These are phyloP conservation scores for Abrus pulchellus DNA, from an alignment of 306 rosid genomes.

Conservation along the genomic window DNA sequence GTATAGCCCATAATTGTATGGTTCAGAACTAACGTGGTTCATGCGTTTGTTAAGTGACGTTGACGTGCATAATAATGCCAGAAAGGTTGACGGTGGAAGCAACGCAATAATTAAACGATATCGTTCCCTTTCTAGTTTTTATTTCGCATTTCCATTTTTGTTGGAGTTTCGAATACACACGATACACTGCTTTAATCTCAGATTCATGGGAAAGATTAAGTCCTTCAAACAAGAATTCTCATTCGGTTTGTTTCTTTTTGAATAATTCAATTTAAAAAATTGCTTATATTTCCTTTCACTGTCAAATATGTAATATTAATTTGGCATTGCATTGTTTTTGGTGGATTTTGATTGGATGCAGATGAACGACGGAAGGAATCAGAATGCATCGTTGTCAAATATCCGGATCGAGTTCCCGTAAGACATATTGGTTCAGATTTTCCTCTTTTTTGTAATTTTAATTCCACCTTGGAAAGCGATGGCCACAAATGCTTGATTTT, in stretches of 20 bases:
- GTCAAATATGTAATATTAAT: neutral
- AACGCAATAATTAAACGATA: constrained; percentile 15
- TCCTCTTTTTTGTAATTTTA: neutral
- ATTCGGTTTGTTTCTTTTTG: constrained; percentile 44
- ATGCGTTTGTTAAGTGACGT: neutral
- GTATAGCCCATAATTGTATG: neutral
- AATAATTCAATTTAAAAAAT: neutral
- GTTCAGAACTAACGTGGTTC: constrained; percentile 23
- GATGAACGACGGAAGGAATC: constrained; percentile 57
- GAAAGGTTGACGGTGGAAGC: constrained; percentile 46
- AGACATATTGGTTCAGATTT: neutral
- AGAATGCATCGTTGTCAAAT: constrained; percentile 51
- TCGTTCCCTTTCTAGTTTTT: neutral
- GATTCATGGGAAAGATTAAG: constrained; percentile 49
- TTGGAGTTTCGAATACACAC: neutral
- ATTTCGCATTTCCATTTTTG: neutral
- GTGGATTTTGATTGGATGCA: constrained; percentile 38
- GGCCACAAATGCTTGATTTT: neutral
- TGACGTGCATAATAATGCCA: constrained; percentile 44
- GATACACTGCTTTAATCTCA: neutral
- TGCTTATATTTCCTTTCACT: neutral
- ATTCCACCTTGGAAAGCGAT: neutral
- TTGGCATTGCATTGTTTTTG: constrained; percentile 10
- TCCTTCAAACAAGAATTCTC: constrained; percentile 56
- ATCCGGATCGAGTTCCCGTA: constrained; percentile 62